Evolutionary conservation across 1,284 basidiomycete species (phyloP), one percentile per base, ranked within the genome.

Genomic region (Tremellales sp.): DNA sequence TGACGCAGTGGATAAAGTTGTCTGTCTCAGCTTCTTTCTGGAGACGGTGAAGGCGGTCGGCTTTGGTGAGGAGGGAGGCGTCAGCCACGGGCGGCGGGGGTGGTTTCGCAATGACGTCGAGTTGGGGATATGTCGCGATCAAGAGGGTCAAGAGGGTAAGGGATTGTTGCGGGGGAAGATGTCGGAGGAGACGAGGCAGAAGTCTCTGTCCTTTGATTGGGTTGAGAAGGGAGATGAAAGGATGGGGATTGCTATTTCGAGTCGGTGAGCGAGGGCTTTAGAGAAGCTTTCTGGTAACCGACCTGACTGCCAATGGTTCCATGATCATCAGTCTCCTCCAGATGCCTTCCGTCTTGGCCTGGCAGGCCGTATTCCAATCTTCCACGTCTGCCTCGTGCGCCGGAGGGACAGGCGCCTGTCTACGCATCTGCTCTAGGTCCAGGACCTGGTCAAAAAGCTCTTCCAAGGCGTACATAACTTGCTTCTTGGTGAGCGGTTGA

Each of bases 161-260:
- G 73, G 87, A 84, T 65, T 88, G 86, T 52, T 87, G 79, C 26
- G 81, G 78, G 53, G 80, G 80, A 21, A 98, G 78, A 61, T 93
- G 86, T n/a, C 92, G 84, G 16, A 89, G 83, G 4, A 93, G 81
- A 29, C 95, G 84, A 3, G 91, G 87, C 33, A 99, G 78, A 18
- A 99, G 79, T 52, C 84, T 84, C 76, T 97, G 97, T 50, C 95
- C 95, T 74, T 99, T 99, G 57, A 83, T 80, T 2, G 88, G 85
- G 28, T 80, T 81, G 38, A 99, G 78, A 34, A 99, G 78, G 2
- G 92, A 91, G 58, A 98, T 85, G 74, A 99, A 97, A 0, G 95
- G 95, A 74, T 98, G 95, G 4, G 94, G 94, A 53, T 87, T 79
- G 64, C 89, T 91, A 58, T 26, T 51, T 28, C 40, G 42, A 21